Evolutionary conservation across 345 rosid species (phyloP).

Genomic region (Stellera chamaejasme): DNA sequence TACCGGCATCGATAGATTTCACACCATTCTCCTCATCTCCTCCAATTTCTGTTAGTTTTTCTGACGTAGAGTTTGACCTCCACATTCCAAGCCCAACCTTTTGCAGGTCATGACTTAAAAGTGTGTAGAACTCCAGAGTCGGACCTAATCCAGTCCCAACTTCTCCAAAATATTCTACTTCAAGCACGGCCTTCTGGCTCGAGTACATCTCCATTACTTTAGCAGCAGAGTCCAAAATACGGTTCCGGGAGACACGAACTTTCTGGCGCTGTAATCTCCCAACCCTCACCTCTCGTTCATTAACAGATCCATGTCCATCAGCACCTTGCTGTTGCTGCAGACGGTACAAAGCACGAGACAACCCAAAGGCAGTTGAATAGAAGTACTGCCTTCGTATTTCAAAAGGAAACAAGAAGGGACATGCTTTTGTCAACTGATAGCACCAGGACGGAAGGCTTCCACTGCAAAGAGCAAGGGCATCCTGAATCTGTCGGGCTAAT

Average conservation of each 20-base stretch:
- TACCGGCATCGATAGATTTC: constrained; percentile 28
- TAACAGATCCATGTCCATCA: constrained; percentile 75
- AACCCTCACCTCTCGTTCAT: constrained; percentile 88
- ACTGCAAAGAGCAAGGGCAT: constrained; percentile 96
- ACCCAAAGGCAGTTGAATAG: constrained; percentile 96
- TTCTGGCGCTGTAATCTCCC: constrained; percentile 98
- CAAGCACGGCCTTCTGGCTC: constrained; percentile 96
- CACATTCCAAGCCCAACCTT: constrained; percentile 83
- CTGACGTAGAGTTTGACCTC: constrained; percentile 60
- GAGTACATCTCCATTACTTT: constrained; percentile 99
- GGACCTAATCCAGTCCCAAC: constrained; percentile 99
- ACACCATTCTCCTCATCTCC: constrained; percentile 41
- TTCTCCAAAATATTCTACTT: constrained; percentile 99
- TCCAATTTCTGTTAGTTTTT: constrained; percentile 51
- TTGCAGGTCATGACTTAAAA: constrained; percentile 90
- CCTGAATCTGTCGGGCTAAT: constrained; percentile 96
- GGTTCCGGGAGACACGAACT: constrained; percentile 96
- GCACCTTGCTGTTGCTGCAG: constrained; percentile 99
- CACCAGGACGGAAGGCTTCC: constrained; percentile 99
- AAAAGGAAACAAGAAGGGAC: constrained; percentile 97
- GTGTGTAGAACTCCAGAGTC: constrained; percentile 94
- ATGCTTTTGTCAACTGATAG: constrained; percentile 90
- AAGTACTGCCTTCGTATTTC: constrained; percentile 95
- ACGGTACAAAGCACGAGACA: constrained; percentile 94
- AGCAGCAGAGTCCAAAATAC: constrained; percentile 96